Conservation (phyloP, 305 asterid species). For the Nicotiana rustica region DNA sequence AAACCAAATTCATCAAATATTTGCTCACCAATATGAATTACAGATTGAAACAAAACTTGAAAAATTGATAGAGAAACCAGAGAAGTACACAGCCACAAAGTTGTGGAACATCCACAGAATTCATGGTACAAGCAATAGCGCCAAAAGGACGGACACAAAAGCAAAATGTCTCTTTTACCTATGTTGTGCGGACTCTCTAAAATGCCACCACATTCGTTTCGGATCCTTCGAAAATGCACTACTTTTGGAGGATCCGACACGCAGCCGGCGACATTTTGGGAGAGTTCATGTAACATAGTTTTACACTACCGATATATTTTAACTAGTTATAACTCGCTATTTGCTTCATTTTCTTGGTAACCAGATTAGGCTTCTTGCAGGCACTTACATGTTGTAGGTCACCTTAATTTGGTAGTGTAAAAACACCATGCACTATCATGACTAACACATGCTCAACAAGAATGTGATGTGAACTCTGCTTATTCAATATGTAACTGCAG, state of each 20-base stretch:
- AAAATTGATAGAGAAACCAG: background rate
- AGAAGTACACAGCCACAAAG: background rate
- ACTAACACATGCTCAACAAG: slow-evolving; percentile 3
- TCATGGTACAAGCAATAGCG: background rate
- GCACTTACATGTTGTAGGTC: background rate
- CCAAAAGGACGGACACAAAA: background rate
- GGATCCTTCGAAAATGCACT: no score
- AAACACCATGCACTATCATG: background rate
- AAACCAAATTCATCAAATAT: slow-evolving; percentile 27
- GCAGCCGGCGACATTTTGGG: no score
- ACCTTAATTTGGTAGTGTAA: background rate
- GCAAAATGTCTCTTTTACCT: background rate
- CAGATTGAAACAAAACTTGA: background rate
- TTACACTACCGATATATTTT: background rate
- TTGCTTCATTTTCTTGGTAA: background rate
- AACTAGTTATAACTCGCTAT: background rate
- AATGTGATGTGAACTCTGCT: background rate
- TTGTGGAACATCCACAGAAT: background rate
- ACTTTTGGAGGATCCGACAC: no score
- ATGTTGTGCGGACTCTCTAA: no score
- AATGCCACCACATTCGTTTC: no score
- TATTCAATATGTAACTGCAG: background rate
- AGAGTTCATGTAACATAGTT: no score
- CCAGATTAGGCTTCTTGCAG: background rate
- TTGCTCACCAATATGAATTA: background rate